Conservation (phyloP, 495 filamentous ascomycete genomes). For the Neurospora sp. region DNA sequence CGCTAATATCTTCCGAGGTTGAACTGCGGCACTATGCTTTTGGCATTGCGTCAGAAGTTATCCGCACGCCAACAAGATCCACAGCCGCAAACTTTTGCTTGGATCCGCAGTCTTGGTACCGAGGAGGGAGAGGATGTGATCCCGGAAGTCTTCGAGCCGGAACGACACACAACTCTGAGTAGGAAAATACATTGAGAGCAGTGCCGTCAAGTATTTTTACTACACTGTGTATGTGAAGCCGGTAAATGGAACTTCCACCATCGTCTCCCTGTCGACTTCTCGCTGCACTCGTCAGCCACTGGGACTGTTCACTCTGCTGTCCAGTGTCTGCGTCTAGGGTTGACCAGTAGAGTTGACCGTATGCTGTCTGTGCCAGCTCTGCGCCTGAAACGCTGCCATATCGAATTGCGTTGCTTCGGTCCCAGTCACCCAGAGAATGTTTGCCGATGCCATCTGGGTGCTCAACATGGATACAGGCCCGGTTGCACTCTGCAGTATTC, state of each 20-base stretch:
- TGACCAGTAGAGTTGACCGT: neutral
- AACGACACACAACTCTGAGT: neutral
- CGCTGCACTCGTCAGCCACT: neutral
- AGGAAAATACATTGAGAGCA: neutral
- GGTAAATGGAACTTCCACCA: neutral
- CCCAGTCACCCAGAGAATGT: neutral
- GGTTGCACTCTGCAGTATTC: neutral
- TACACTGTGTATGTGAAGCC: neutral
- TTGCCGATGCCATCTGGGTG: neutral
- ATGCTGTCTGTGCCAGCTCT: neutral
- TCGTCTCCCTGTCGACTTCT: neutral
- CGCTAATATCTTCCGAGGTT: neutral
- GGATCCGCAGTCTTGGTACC: neutral
- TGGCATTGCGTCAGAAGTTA: neutral
- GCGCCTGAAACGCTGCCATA: neutral
- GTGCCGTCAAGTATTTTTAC: neutral
- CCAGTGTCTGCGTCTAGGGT: neutral
- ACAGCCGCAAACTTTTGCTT: neutral
- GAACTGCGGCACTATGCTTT: neutral
- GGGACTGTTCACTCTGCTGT: neutral
- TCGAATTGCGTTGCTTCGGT: neutral
- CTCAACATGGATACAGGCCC: neutral
- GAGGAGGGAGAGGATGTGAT: neutral
- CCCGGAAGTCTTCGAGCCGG: neutral
- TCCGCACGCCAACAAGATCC: neutral